phyloP scores from a whole-genome alignment of 2,329 filamentous ascomycete genomes.

The Cladophialophora psammophila region DNA sequence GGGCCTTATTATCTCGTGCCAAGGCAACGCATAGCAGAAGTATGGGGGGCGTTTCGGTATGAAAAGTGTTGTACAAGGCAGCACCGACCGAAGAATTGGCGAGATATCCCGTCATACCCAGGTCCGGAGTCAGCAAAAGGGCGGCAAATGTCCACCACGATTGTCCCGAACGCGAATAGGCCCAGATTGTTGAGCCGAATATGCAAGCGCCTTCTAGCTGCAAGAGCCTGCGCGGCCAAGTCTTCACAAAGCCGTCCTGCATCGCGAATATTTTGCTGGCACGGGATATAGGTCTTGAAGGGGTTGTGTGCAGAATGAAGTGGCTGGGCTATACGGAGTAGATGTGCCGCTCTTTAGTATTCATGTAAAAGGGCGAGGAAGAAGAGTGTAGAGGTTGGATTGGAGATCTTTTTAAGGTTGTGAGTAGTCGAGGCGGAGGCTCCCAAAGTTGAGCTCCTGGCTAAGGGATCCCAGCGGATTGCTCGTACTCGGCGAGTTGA shows the following conservation, averaged over 20 bases:
- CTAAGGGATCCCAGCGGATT: no score
- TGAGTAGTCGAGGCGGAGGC: no score
- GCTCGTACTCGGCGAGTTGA: no score
- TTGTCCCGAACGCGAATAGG: slow-evolving; percentile 21
- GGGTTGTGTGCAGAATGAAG: not conserved
- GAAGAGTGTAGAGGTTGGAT: no score
- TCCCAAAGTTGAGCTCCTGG: no score
- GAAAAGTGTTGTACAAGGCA: slow-evolving; percentile 28
- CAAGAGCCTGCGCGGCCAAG: slow-evolving; percentile 29
- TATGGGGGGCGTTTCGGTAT: slow-evolving; percentile 29
- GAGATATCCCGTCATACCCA: slow-evolving; percentile 32
- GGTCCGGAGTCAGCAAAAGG: slow-evolving; percentile 28
- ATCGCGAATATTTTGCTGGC: not conserved
- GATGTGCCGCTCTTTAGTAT: not conserved
- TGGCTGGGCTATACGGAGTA: not conserved
- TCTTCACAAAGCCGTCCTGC: slow-evolving; percentile 29
- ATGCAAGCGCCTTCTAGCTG: slow-evolving; percentile 29
- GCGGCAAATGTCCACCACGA: slow-evolving; percentile 33
- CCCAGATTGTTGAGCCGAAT: slow-evolving; percentile 28
- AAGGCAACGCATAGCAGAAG: slow-evolving; percentile 27
- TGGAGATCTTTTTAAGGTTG: no score
- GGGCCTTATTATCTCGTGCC: slow-evolving; percentile 25
- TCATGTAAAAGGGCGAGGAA: no score
- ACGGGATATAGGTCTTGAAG: not conserved
- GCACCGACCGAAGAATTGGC: slow-evolving; percentile 24